Percentiles rank a stretch among this genome's conserved stretches.
Evolutionary conservation across 2,329 filamentous ascomycete species (phyloP).

Genomic region (Ambrosiella cleistominuta): DNA sequence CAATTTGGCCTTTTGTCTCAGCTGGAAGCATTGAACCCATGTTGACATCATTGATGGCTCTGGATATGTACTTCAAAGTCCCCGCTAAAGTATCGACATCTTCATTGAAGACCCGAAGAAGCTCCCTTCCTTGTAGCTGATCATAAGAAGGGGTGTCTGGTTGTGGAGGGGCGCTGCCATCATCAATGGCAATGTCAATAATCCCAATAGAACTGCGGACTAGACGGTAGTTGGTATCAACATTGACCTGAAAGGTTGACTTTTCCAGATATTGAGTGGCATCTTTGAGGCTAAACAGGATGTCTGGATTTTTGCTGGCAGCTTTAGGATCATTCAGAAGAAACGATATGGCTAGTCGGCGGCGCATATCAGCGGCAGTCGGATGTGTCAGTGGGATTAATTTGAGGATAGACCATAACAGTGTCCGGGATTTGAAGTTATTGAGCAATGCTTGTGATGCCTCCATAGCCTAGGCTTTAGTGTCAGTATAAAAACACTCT

Average conservation of each 20-base stretch:
- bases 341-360: constrained; percentile 47
- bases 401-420: constrained; percentile 40
- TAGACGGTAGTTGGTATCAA: too few relatives aligned
- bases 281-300: constrained; percentile 18
- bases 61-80: constrained; percentile 38
- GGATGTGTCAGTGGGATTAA: constrained; percentile 37
- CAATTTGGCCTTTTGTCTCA: constrained; percentile 59
- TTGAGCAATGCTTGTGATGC: constrained; percentile 21
- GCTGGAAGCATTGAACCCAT: constrained; percentile 55
- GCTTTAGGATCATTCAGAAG: constrained; percentile 35
- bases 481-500: not conserved
- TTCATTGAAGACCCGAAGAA: constrained; percentile 41
- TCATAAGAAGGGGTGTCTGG: constrained; percentile 12
- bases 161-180: not conserved
- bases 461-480: not conserved
- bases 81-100: constrained; percentile 49
- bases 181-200: too few relatives aligned
- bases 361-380: constrained; percentile 40
- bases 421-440: constrained; percentile 28
- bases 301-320: constrained; percentile 24
- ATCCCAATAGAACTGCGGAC: too few relatives aligned
- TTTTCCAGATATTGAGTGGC: too few relatives aligned
- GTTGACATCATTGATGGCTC: constrained; percentile 55
- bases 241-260: too few relatives aligned
- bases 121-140: constrained; percentile 14